Conservation (phyloP, 805 yeast species). For the Candida xiaguanensis region DNA sequence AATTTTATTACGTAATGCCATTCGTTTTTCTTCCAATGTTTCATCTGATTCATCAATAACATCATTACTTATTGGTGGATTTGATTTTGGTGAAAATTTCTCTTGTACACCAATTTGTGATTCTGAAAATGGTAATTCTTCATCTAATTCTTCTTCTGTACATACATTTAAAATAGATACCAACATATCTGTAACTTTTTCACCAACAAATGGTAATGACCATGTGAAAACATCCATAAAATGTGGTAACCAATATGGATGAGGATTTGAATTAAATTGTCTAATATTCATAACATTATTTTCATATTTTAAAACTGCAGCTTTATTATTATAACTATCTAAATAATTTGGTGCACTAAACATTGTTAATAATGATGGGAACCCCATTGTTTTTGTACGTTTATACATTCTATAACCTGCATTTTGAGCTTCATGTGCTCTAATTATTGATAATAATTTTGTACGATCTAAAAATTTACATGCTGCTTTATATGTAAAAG, state of each 20-base stretch:
- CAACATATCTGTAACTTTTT: conserved; percentile 90
- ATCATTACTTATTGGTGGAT: conserved; percentile 6
- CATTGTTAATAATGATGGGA: conserved; percentile 85
- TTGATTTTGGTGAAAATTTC: neutral
- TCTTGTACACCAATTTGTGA: conserved; percentile 13
- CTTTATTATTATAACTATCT: conserved; percentile 90
- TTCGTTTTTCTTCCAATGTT: conserved; percentile 30
- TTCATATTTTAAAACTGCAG: conserved; percentile 90
- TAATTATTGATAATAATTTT: conserved; percentile 74
- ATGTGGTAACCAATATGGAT: conserved; percentile 95
- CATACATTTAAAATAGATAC: conserved; percentile 88
- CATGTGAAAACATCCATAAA: conserved; percentile 97
- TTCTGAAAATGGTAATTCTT: conserved; percentile 55
- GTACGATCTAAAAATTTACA: conserved; percentile 76
- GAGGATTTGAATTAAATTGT: conserved; percentile 89
- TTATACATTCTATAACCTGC: conserved; percentile 95
- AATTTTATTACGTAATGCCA: conserved; percentile 78
- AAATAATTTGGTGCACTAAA: conserved; percentile 95
- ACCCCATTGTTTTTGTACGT: conserved; percentile 76
- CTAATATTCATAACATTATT: conserved; percentile 91
- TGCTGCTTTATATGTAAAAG: conserved; percentile 79
- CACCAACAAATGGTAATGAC: conserved; percentile 97
- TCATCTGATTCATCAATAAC: conserved; percentile 19
- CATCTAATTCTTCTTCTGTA: conserved; percentile 89
- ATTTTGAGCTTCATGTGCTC: conserved; percentile 98